Percentiles rank a stretch among this genome's conserved stretches.
Evolutionary conservation across 768 basidiomycete genomes (phyloP).

Genomic region (Pleurotus cornucopiae): DNA sequence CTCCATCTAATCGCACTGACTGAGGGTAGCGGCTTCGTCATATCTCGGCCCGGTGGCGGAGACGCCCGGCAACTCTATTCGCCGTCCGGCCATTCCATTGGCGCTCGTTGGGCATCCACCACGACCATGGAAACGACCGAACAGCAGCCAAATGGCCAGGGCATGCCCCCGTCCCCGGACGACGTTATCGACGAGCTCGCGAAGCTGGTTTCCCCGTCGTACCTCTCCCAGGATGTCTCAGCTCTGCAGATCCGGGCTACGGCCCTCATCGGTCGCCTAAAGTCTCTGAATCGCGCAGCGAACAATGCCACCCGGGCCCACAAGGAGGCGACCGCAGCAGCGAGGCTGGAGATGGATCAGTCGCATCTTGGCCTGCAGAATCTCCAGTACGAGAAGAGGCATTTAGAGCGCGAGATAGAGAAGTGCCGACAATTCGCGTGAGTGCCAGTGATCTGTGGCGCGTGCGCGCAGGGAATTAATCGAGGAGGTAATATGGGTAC

Average conservation of each 20-base stretch:
- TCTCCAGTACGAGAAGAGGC: constrained; percentile 82
- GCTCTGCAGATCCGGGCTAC: constrained; percentile 62
- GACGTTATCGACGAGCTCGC: constrained; percentile 58
- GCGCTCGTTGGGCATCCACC: constrained; percentile 1
- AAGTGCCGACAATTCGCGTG: constrained; percentile 92
- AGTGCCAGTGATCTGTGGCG: constrained; percentile 22
- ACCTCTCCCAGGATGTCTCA: constrained; percentile 41
- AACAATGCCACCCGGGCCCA: constrained; percentile 62
- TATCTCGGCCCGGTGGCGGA: constrained; percentile 5
- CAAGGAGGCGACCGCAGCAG: constrained; percentile 73
- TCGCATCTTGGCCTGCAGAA: constrained; percentile 85
- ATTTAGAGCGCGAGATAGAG: constrained; percentile 87
- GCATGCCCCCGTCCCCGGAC: constrained; percentile 36
- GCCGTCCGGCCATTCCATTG: constrained; percentile 6
- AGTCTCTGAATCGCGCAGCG: constrained; percentile 71
- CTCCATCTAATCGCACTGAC: neutral
- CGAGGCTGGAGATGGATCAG: constrained; percentile 87
- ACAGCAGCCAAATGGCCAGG: constrained; percentile 13
- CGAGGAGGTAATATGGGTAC: constrained; percentile 5
- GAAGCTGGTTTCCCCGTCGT: constrained; percentile 50
- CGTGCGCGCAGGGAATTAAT: neutral
- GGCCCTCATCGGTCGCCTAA: constrained; percentile 76
- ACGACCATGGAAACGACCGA: constrained; percentile 16
- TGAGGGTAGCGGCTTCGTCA: constrained; percentile 11
- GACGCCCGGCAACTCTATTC: neutral